Conservation (phyloP, 495 filamentous ascomycete species). For the Penicillium macrosclerotiorum region DNA sequence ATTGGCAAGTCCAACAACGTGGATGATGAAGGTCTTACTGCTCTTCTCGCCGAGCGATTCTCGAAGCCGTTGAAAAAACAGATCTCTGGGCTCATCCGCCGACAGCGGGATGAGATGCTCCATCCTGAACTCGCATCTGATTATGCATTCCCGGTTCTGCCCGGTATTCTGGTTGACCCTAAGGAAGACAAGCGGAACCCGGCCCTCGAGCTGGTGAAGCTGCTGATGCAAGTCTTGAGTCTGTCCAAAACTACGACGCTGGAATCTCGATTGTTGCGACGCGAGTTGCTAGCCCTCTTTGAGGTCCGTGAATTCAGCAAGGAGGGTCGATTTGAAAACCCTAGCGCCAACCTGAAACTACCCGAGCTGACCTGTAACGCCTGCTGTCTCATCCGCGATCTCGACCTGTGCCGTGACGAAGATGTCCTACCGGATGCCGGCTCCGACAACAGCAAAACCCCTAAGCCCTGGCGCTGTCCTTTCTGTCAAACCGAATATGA, state of each 20-base stretch:
- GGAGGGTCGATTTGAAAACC: slow-evolving; percentile 84
- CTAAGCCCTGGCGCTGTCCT: slow-evolving; percentile 70
- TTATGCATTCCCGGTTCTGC: slow-evolving; percentile 81
- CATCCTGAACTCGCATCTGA: slow-evolving; percentile 85
- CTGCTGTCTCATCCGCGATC: slow-evolving; percentile 82
- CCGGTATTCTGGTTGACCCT: slow-evolving; percentile 66
- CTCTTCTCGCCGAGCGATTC: slow-evolving; percentile 70
- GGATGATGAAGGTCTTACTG: slow-evolving; percentile 55
- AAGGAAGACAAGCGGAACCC: slow-evolving; percentile 66
- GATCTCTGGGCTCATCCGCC: slow-evolving; percentile 70
- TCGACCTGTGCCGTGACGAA: slow-evolving; percentile 94
- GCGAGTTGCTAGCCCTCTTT: slow-evolving; percentile 84
- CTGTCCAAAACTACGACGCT: slow-evolving; percentile 78
- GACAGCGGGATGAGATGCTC: slow-evolving; percentile 84
- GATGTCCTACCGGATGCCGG: slow-evolving; percentile 63
- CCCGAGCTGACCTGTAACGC: slow-evolving; percentile 77
- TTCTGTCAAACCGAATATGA: slow-evolving; percentile 77
- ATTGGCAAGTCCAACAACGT: slow-evolving; percentile 49
- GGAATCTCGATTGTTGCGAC: slow-evolving; percentile 81
- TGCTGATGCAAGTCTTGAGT: slow-evolving; percentile 83
- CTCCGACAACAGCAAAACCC: slow-evolving; percentile 32
- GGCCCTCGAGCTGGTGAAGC: slow-evolving; percentile 84
- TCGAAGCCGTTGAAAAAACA: slow-evolving; percentile 89
- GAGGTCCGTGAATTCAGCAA: slow-evolving; percentile 91
- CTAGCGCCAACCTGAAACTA: slow-evolving; percentile 69